phyloP scores from a whole-genome alignment of 345 rosid species.

The Salix purpurea region DNA sequence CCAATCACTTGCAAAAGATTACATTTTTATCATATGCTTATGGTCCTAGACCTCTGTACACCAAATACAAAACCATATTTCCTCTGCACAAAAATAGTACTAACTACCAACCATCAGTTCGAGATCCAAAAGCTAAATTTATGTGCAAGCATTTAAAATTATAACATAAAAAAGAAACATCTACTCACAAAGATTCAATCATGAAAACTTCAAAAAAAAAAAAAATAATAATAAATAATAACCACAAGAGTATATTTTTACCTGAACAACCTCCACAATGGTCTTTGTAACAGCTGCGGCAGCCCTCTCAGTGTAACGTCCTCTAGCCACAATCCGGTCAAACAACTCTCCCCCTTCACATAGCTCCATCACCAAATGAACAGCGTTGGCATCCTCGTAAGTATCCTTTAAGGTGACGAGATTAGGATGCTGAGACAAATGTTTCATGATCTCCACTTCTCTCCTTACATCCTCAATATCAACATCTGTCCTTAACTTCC shows the following conservation, averaged over 20 bases:
- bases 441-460: slow-evolving; percentile 36
- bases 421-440: slow-evolving; percentile 28
- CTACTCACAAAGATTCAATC: neutral
- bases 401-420: slow-evolving; percentile 29
- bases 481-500: slow-evolving; percentile 28
- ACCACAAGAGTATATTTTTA: neutral
- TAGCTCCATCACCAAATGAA: slow-evolving; percentile 37
- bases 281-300: slow-evolving; percentile 35
- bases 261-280: slow-evolving; percentile 40
- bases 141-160: neutral
- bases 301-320: slow-evolving; percentile 37
- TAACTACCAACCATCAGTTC: neutral
- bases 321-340: slow-evolving; percentile 34
- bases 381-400: slow-evolving; percentile 29
- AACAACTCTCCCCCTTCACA: slow-evolving; percentile 35
- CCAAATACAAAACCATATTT: neutral
- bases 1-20: neutral
- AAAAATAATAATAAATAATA: neutral
- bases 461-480: slow-evolving; percentile 36
- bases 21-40: neutral
- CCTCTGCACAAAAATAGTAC: neutral
- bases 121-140: neutral
- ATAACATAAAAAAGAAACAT: too few species aligned
- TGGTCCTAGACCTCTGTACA: neutral
- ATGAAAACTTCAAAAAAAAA: neutral